phyloP scores from a whole-genome alignment of 1,284 basidiomycete genomes.

The Ustilago shanxiensis region DNA sequence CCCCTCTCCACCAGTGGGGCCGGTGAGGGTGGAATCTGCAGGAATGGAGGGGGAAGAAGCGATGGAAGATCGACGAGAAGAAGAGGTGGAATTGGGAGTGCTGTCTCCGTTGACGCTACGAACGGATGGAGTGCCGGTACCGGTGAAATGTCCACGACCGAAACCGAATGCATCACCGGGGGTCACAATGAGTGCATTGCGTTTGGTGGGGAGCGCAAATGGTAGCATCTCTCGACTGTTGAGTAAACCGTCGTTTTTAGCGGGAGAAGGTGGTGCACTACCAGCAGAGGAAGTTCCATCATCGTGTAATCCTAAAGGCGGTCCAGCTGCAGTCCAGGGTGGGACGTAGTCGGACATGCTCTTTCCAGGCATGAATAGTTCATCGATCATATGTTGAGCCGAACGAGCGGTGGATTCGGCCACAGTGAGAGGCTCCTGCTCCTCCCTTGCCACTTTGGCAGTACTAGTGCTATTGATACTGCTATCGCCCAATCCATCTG shows the following conservation, averaged over 20 bases:
- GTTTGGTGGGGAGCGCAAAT: conserved; percentile 83
- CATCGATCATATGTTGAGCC: conserved; percentile 57
- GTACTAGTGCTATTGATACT: conserved; percentile 48
- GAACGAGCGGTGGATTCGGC: conserved; percentile 40
- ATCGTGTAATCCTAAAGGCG: conserved; percentile 41
- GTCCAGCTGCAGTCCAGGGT: conserved; percentile 52
- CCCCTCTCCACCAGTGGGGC: not conserved
- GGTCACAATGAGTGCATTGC: conserved; percentile 79
- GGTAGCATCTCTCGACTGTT: conserved; percentile 94
- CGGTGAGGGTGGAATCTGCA: not conserved
- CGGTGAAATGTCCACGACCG: conserved; percentile 62
- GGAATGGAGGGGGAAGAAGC: conserved; percentile 8
- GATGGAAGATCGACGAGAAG: conserved; percentile 32
- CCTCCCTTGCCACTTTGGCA: conserved; percentile 15
- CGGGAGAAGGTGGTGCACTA: conserved; percentile 31
- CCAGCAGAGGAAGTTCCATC: conserved; percentile 10
- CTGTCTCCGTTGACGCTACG: conserved; percentile 46
- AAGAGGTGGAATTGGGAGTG: conserved; percentile 15
- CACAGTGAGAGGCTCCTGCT: conserved; percentile 34
- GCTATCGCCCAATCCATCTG: conserved; percentile 19
- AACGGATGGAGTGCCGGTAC: conserved; percentile 58
- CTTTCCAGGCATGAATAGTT: conserved; percentile 55
- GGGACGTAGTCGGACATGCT: conserved; percentile 62
- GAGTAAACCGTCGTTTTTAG: conserved; percentile 70
- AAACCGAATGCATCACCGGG: conserved; percentile 72